Evolutionary conservation across 768 basidiomycete species (phyloP).

Genomic region (Boletus speciosus): DNA sequence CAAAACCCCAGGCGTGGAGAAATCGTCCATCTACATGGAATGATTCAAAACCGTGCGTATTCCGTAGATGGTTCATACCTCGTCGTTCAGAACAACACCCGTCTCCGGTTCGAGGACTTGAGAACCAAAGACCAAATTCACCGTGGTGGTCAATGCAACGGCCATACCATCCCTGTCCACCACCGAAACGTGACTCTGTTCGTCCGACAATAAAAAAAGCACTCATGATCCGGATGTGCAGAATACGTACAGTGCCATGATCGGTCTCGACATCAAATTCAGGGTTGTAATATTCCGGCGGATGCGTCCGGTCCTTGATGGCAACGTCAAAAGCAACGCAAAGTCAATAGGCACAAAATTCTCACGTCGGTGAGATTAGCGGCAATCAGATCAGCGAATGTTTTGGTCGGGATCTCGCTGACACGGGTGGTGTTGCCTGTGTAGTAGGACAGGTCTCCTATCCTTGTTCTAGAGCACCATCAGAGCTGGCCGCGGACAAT

Average conservation of each 20-base stretch:
- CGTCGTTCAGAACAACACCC: slow-evolving; percentile 87
- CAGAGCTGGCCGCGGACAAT: slow-evolving; percentile 6
- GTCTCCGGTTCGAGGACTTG: slow-evolving; percentile 82
- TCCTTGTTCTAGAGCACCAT: slow-evolving; percentile 58
- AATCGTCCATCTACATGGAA: slow-evolving; percentile 75
- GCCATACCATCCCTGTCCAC: slow-evolving; percentile 86
- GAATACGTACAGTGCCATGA: slow-evolving; percentile 66
- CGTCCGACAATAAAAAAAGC: slow-evolving; percentile 2
- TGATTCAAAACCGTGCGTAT: background rate
- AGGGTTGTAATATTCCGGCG: slow-evolving; percentile 79
- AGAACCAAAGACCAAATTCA: slow-evolving; percentile 89
- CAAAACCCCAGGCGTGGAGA: slow-evolving; percentile 78
- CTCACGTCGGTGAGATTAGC: slow-evolving; percentile 80
- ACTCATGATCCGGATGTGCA: slow-evolving; percentile 1
- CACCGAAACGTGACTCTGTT: slow-evolving; percentile 78
- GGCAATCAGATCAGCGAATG: slow-evolving; percentile 58
- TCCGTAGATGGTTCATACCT: slow-evolving; percentile 39
- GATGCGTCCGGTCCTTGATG: slow-evolving; percentile 73
- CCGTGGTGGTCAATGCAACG: slow-evolving; percentile 81
- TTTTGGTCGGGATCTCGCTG: slow-evolving; percentile 62
- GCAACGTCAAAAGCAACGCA: slow-evolving; percentile 7
- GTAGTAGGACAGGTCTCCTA: slow-evolving; percentile 71
- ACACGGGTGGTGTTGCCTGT: slow-evolving; percentile 55
- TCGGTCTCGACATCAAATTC: slow-evolving; percentile 73
- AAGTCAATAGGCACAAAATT: slow-evolving; percentile 10